Evolutionary conservation across 352 stramenopile species (phyloP).

Genomic region (Phytopythium delawarense): DNA sequence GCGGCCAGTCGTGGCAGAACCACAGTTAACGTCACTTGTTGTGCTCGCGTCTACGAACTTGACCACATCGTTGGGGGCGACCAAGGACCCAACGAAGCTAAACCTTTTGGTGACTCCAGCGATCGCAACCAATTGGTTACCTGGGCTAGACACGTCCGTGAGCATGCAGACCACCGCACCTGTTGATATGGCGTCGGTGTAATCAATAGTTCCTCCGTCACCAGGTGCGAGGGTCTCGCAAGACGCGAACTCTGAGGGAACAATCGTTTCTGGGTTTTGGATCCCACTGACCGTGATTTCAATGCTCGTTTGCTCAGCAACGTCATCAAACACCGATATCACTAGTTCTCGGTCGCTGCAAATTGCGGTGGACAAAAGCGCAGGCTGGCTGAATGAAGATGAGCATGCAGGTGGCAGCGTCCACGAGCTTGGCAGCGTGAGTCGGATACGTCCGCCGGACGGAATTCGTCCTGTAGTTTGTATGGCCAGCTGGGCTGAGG

Average conservation of each 20-base stretch:
- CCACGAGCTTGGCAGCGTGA: conserved; percentile 49
- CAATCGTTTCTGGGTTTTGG: conserved; percentile 38
- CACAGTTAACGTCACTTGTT: conserved; percentile 52
- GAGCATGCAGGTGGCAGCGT: conserved; percentile 24
- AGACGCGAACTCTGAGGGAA: conserved; percentile 19
- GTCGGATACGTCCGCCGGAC: conserved; percentile 23
- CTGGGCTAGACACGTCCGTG: conserved; percentile 29
- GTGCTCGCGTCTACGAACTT: conserved; percentile 67
- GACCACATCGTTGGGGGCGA: conserved; percentile 37
- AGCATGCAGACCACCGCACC: conserved; percentile 33
- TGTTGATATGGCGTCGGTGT: conserved; percentile 26
- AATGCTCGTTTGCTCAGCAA: conserved; percentile 33
- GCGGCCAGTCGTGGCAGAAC: conserved; percentile 21
- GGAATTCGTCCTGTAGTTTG: conserved; percentile 34
- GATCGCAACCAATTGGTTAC: conserved; percentile 46
- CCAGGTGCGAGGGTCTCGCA: conserved; percentile 20
- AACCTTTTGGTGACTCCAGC: conserved; percentile 47
- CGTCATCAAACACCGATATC: conserved; percentile 28
- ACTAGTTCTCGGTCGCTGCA: conserved; percentile 35
- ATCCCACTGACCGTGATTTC: conserved; percentile 34
- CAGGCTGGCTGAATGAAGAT: conserved; percentile 29
- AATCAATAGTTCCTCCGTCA: conserved; percentile 48
- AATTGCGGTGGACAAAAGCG: conserved; percentile 14
- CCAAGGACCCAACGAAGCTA: conserved; percentile 33
- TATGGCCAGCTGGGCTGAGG: conserved; percentile 35